Evolutionary conservation across 441 rosid genomes (phyloP), one percentile per base, ranked within the genome.

Genomic region (Adansonia madagascariensis): DNA sequence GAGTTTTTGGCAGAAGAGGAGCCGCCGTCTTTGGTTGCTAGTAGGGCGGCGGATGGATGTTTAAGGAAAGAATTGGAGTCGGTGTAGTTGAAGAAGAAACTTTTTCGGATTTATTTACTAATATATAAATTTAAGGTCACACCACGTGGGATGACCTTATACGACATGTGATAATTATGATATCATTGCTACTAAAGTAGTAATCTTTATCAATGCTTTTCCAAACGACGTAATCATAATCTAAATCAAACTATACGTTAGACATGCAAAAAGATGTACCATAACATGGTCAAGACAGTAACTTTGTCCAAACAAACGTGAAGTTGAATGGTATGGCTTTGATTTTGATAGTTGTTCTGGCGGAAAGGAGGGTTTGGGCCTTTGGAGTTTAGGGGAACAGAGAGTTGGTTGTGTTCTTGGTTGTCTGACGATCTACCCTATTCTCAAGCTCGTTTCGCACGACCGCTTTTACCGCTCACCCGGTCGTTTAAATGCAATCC

Each of bases 391-490:
- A 10, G 64, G 39, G 64, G 53, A 14, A 49, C 11, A 7, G 62
- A 73, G 64, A 12, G 53, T 64, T n/a, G 75, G 68, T 82, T 60
- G 39, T 61, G 84, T 12, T 61, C 17, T 68, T 72, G 86, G 84
- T 66, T 82, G 78, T 63, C 41, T 27, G 80, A 80, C 67, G 86
- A 84, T 86, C 86, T 31, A 31, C 89, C 93, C 93, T 86, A 86
- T 84, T 88, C 93, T 89, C 89, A 59, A 85, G 96, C 79, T 82
- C 82, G 71, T 72, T 80, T 79, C 76, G 78, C 66, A 60, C 41
- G 80, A 77, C 88, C 92, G 88, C 79, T 80, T 88, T 84, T 89
- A 57, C 46, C 87, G 88, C 86, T 86, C 83, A 74, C 86, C 93
- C 92, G 84, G 85, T 86, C 87, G 81, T 90, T 81, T 77, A 75